These are phyloP conservation scores for Nemania sp. DNA, from an alignment of 2,329 filamentous ascomycete species.

Conservation along the genomic window DNA sequence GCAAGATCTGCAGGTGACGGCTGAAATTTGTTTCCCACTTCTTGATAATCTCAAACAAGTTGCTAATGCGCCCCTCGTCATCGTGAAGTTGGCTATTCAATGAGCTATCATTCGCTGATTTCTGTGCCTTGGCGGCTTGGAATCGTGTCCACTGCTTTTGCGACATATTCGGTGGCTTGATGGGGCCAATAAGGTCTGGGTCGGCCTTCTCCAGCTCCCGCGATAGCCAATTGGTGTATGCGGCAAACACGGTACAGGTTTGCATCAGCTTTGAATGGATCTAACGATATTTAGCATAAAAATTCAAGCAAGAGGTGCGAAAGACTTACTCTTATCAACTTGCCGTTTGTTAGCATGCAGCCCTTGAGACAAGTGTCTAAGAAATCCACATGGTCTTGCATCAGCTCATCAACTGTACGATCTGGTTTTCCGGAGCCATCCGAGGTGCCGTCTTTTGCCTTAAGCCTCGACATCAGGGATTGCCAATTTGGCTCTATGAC, in stretches of 20 bases:
- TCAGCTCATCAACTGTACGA: slow-evolving; percentile 91
- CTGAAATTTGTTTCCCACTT: slow-evolving; percentile 95
- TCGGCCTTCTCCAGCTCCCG: slow-evolving; percentile 84
- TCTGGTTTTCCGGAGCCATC: slow-evolving; percentile 46
- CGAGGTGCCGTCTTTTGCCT: slow-evolving; percentile 57
- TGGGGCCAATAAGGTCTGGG: slow-evolving; percentile 67
- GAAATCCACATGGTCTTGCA: slow-evolving; percentile 99
- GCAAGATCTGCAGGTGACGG: slow-evolving; percentile 86
- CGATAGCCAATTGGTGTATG: slow-evolving; percentile 84
- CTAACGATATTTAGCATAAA: slow-evolving; percentile 50
- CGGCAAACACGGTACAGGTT: slow-evolving; percentile 91
- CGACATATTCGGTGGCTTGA: slow-evolving; percentile 62
- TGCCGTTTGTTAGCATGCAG: slow-evolving; percentile 98
- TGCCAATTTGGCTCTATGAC: slow-evolving; percentile 99
- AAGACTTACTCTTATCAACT: slow-evolving; percentile 75
- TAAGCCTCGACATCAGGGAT: slow-evolving; percentile 84
- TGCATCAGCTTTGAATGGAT: slow-evolving; percentile 97
- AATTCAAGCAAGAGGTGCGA: not conserved
- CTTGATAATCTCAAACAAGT: slow-evolving; percentile 82
- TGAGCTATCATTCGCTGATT: slow-evolving; percentile 41
- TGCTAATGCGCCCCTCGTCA: slow-evolving; percentile 61
- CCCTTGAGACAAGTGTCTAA: slow-evolving; percentile 97
- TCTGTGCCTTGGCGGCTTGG: slow-evolving; percentile 52
- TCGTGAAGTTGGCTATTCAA: slow-evolving; percentile 45
- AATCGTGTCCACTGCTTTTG: slow-evolving; percentile 63